Conservation (phyloP, 306 rosid species). For the Prunus fruticosa region DNA sequence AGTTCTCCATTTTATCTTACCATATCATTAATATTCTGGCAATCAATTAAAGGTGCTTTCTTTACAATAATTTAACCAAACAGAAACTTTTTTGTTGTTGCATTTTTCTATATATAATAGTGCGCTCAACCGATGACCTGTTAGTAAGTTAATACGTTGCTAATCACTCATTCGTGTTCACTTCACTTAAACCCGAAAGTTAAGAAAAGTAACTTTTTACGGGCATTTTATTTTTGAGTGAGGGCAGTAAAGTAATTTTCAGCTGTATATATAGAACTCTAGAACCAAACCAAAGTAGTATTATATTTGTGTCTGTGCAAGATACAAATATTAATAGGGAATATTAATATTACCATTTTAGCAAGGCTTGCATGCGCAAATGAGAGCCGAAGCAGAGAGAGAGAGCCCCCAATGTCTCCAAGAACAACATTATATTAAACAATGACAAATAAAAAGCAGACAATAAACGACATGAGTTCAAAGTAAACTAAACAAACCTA, state of each 20-base stretch:
- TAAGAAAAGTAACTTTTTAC: no score
- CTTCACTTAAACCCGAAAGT: no score
- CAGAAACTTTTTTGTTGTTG: no score
- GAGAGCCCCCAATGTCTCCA: no score
- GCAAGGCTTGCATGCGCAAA: background rate
- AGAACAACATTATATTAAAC: background rate
- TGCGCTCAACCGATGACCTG: no score
- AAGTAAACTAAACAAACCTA: constrained; percentile 21
- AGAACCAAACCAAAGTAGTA: no score
- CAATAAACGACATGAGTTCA: constrained; percentile 26
- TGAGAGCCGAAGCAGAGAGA: background rate
- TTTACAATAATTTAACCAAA: no score
- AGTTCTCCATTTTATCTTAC: background rate
- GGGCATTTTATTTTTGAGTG: background rate
- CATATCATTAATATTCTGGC: background rate
- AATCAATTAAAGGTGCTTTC: background rate
- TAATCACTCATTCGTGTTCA: no score
- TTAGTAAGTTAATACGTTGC: no score
- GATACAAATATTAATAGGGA: no score
- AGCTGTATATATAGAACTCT: background rate
- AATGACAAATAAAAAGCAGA: background rate
- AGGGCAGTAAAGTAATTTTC: background rate
- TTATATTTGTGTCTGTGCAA: background rate
- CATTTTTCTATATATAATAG: no score
- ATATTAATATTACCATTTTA: background rate